These are phyloP conservation scores for Stemphylium vesicarium DNA, from an alignment of 2,329 filamentous ascomycete species.

Conservation along the genomic window DNA sequence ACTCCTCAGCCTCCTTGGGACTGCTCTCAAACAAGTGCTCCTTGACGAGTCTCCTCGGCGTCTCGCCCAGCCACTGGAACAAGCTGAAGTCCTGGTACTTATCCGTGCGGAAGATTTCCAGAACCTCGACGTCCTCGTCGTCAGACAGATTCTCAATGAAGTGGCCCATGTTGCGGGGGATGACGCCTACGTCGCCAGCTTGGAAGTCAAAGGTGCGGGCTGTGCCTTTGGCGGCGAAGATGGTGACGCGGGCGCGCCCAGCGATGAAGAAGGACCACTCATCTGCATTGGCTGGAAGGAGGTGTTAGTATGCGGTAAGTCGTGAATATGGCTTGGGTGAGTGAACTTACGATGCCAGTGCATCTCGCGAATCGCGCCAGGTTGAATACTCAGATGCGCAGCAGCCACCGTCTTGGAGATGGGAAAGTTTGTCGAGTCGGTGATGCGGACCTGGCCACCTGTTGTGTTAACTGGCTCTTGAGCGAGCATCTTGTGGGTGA, in stretches of 20 bases:
- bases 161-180: conserved; percentile 77
- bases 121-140: conserved; percentile 75
- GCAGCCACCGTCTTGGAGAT: conserved; percentile 76
- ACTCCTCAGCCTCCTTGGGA: conserved; percentile 65
- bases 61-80: conserved; percentile 78
- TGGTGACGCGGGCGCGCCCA: conserved; percentile 74
- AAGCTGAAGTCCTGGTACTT: conserved; percentile 75
- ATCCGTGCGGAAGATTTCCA: conserved; percentile 76
- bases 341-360: conserved; percentile 70
- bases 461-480: conserved; percentile 70
- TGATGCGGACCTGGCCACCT: conserved; percentile 75
- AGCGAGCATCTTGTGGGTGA: conserved; percentile 74
- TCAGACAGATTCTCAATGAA: conserved; percentile 80
- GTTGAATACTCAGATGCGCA: conserved; percentile 73
- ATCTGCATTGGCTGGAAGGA: conserved; percentile 63
- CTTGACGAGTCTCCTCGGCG: conserved; percentile 68
- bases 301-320: neutral
- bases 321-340: neutral
- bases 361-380: conserved; percentile 77
- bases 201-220: conserved; percentile 79
- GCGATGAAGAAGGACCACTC: conserved; percentile 82
- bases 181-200: conserved; percentile 77
- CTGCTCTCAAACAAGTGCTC: conserved; percentile 72
- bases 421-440: conserved; percentile 77
- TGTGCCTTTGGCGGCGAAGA: conserved; percentile 72